Base-by-base conservation (phyloP, 306 rosid species). In the Inga oerstediana region DNA sequence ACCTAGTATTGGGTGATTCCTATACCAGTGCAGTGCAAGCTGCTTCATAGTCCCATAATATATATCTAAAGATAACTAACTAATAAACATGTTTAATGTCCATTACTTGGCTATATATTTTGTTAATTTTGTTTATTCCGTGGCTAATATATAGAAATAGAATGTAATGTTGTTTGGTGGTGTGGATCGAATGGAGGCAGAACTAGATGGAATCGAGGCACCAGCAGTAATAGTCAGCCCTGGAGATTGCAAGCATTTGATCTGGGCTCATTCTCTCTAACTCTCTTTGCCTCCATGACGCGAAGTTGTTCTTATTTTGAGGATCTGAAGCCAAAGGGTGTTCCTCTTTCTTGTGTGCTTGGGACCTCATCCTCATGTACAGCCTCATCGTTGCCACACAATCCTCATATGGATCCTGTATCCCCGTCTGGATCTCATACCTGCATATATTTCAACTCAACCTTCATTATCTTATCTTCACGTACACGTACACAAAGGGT, bases 141-240 rank as follows among this genome's bases (percentile, higher is more conserved):
- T 8, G n/a, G 7, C 15, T 49, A 49, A 59, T 8, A 5, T 5
- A 58, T 58, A 8, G 27, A 58, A n/a, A 20, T 59, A 59, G 65
- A 22, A 59, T 59, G 14, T 59, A 59, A 59, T 59, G 32, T 59
- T 59, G 30, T n/a, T n/a, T 59, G 32, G 32, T 3, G 5, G 59
- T 52, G 59, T 16, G 59, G 20, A 52, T 15, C 13, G 48, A 45
- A 3, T 45, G 30, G 62, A 56, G 10, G 68, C 62, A 62, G 68
- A 27, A 27, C 37, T 62, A 62, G 8, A 62, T 68, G 41, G 89
- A 87, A 86, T 96, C 99, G 88, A 97, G 77, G 91, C 99, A 94
- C 99, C 99, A 97, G 81, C 99, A 97, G 74, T 94, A 91, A 88
- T 88, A 97, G 81, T 97, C 97, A 85, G 97, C 91, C 90, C 95